A percentile compares a stretch with the other conserved stretches of the same genome.
These are phyloP conservation scores for Citrus trifoliata DNA, from an alignment of 345 rosid species.

Conservation along the genomic window DNA sequence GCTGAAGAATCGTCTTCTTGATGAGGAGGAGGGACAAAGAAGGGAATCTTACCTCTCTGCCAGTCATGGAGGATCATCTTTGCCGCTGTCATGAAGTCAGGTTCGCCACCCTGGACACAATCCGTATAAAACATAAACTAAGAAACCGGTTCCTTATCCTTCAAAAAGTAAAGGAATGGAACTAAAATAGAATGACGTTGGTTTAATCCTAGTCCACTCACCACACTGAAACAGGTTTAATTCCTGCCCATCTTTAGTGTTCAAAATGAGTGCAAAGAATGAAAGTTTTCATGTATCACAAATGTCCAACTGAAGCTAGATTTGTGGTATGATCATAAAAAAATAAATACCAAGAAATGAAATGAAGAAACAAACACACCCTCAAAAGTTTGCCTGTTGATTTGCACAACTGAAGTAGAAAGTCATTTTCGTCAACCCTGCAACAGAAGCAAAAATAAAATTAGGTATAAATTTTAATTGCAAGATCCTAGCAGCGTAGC, in stretches of 20 bases:
- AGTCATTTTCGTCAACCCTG: conserved; percentile 88
- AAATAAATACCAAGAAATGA: background rate
- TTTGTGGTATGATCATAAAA: background rate
- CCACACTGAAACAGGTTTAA: background rate
- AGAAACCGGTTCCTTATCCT: background rate
- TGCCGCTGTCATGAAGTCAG: conserved; percentile 75
- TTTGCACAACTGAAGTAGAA: conserved; percentile 78
- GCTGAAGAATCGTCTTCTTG: conserved; percentile 28
- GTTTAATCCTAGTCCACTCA: background rate
- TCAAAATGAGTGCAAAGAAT: background rate
- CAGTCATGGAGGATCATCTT: conserved; percentile 97
- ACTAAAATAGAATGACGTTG: background rate
- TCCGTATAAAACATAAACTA: background rate
- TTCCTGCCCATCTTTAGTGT: background rate
- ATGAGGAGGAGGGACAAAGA: conserved; percentile 80
- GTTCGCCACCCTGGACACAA: conserved; percentile 77
- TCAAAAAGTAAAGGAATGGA: background rate
- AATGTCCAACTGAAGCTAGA: background rate
- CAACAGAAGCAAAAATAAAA: conserved; percentile 15
- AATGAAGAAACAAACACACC: conserved; percentile 40
- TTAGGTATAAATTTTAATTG: background rate
- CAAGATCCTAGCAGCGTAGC: background rate
- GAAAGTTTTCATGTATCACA: background rate
- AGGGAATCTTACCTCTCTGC: conserved; percentile 93
- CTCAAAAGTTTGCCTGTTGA: conserved; percentile 73